These are phyloP conservation scores for Microcera coccophila DNA, from an alignment of 2,329 filamentous ascomycete species.

Conservation along the genomic window DNA sequence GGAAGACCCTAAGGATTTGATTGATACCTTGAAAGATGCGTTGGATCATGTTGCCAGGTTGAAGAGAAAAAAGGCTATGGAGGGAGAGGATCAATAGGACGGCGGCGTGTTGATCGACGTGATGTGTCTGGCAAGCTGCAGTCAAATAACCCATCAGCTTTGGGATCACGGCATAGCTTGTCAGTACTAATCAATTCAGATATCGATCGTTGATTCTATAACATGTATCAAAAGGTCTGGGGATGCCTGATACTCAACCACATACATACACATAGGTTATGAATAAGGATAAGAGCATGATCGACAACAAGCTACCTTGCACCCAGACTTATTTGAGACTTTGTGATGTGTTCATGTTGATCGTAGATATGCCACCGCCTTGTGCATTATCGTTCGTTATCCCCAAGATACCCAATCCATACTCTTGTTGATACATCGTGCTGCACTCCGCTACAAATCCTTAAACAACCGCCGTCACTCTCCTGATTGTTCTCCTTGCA, in stretches of 20 bases:
- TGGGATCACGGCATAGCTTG: background rate
- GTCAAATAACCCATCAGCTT: no score
- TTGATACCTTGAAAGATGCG: conserved; percentile 37
- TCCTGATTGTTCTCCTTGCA: conserved; percentile 72
- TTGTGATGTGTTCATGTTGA: no score
- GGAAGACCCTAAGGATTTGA: conserved; percentile 40
- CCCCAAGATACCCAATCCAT: conserved; percentile 13
- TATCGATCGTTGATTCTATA: conserved; percentile 13
- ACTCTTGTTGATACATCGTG: conserved; percentile 22
- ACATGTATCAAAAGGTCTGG: no score
- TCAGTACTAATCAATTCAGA: conserved; percentile 14
- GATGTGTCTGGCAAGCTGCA: no score
- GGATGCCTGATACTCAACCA: no score
- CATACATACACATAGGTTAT: no score
- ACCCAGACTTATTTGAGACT: no score
- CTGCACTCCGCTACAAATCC: conserved; percentile 1
- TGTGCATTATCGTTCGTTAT: conserved; percentile 11
- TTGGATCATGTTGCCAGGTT: conserved; percentile 24
- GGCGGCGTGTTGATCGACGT: no score
- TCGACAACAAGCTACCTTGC: no score
- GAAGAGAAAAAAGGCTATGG: background rate
- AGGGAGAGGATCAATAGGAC: background rate
- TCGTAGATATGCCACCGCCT: conserved; percentile 25
- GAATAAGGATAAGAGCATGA: no score
- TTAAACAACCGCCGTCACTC: conserved; percentile 51